Conservation (phyloP, 345 rosid species). For the Punica granatum region DNA sequence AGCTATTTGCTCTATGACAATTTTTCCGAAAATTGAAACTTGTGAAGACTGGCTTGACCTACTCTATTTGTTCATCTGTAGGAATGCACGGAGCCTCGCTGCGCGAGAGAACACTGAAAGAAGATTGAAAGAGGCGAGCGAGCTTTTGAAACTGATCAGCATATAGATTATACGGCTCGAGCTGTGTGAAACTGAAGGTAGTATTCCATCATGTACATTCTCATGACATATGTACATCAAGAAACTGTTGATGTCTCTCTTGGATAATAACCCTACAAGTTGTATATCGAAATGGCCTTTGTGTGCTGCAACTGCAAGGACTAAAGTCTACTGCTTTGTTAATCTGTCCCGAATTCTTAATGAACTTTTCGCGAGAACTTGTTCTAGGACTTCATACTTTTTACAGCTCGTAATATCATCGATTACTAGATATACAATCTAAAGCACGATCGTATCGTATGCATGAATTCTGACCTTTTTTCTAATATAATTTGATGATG, state of each 20-base stretch:
- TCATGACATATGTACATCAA: neutral
- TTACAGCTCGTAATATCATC: no score
- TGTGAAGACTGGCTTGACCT: neutral
- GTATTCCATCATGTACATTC: neutral
- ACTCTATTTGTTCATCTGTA: constrained; percentile 8
- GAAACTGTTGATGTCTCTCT: neutral
- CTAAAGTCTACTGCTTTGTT: neutral
- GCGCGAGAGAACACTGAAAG: constrained; percentile 49
- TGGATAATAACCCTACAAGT: neutral
- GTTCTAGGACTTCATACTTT: no score
- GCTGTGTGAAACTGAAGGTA: neutral
- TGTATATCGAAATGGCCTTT: neutral
- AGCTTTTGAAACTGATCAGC: constrained; percentile 43
- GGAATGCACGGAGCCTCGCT: constrained; percentile 32
- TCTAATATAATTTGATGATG: no score
- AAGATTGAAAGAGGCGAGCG: constrained; percentile 50
- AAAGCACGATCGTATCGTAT: no score
- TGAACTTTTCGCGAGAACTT: no score
- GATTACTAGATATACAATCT: no score
- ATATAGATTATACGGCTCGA: neutral
- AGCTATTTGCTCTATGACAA: no score
- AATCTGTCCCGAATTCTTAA: neutral
- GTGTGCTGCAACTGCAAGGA: neutral
- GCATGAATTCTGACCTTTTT: no score
- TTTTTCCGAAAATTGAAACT: neutral